Conservation (phyloP, 768 basidiomycete species). For the Amylocystis lapponica region DNA sequence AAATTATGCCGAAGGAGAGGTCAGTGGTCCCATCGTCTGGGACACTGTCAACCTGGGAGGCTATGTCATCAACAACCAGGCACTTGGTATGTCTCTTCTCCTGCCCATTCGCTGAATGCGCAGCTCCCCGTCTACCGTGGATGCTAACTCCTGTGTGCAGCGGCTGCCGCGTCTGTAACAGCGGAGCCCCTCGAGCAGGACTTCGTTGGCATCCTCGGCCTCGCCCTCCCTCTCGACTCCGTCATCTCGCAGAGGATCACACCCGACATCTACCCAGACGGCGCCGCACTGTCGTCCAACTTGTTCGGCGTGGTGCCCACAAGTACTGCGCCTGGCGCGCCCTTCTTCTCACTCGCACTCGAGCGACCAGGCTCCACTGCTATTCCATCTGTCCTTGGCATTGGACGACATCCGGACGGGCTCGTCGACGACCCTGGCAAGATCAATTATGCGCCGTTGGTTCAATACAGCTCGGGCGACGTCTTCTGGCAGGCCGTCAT, state of each 20-base stretch:
- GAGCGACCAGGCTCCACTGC: constrained; percentile 57
- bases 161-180: constrained; percentile 49
- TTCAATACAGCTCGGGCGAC: constrained; percentile 34
- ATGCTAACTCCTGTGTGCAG: constrained; percentile 28
- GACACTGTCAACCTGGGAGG: constrained; percentile 58
- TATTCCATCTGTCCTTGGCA: constrained; percentile 57
- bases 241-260: constrained; percentile 50
- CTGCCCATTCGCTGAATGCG: not conserved
- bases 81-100: constrained; percentile 46
- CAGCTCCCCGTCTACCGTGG: not conserved
- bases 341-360: constrained; percentile 65
- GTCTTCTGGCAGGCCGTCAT: constrained; percentile 63
- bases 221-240: constrained; percentile 71
- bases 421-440: constrained; percentile 48
- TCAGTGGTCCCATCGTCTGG: constrained; percentile 63
- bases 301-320: constrained; percentile 62
- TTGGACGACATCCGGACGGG: constrained; percentile 57
- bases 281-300: constrained; percentile 64
- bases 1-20: constrained; percentile 53
- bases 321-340: constrained; percentile 45
- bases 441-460: constrained; percentile 45
- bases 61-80: constrained; percentile 60
- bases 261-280: constrained; percentile 51
- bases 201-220: constrained; percentile 68
- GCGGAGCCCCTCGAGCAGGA: constrained; percentile 50